A percentile compares a stretch with the other conserved stretches of the same genome.
These are phyloP conservation scores for Rhododendron vialii DNA, from an alignment of 148 eudicot species.

Conservation along the genomic window DNA sequence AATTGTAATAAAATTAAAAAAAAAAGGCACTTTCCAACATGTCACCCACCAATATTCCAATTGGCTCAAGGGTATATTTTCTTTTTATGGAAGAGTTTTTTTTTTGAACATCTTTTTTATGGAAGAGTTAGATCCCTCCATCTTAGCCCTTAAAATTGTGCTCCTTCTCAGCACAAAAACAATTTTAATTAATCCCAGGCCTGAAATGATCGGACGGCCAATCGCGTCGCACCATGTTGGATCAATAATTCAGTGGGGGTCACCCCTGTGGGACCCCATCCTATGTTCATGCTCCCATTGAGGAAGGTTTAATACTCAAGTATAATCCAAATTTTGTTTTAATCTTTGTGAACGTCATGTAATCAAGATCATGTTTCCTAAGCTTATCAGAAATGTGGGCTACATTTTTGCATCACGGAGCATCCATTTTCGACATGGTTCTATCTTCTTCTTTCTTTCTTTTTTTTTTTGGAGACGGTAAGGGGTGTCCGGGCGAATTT, in stretches of 20 bases:
- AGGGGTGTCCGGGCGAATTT: too few species aligned
- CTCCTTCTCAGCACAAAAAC: neutral
- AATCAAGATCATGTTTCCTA: conserved; percentile 16
- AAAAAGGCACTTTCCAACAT: conserved; percentile 25
- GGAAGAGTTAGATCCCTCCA: neutral
- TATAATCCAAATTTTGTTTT: neutral
- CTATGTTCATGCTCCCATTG: neutral
- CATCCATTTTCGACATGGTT: neutral
- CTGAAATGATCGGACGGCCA: neutral
- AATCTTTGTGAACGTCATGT: conserved; percentile 2
- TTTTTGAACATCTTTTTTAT: too few species aligned
- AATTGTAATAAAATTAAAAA: neutral
- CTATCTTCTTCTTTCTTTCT: neutral
- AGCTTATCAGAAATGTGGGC: conserved; percentile 18
- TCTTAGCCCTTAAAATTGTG: neutral
- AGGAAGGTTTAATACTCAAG: neutral
- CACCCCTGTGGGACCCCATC: neutral
- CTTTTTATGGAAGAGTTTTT: neutral
- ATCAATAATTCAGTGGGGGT: conserved; percentile 3
- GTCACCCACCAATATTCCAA: conserved; percentile 37
- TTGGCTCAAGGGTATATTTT: conserved; percentile 27
- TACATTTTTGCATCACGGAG: conserved; percentile 4
- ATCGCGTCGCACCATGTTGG: neutral
- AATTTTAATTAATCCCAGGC: neutral
- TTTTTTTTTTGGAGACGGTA: too few species aligned